Base-by-base conservation (phyloP, 2,329 filamentous ascomycete genomes). In the Ascochyta fabae region DNA sequence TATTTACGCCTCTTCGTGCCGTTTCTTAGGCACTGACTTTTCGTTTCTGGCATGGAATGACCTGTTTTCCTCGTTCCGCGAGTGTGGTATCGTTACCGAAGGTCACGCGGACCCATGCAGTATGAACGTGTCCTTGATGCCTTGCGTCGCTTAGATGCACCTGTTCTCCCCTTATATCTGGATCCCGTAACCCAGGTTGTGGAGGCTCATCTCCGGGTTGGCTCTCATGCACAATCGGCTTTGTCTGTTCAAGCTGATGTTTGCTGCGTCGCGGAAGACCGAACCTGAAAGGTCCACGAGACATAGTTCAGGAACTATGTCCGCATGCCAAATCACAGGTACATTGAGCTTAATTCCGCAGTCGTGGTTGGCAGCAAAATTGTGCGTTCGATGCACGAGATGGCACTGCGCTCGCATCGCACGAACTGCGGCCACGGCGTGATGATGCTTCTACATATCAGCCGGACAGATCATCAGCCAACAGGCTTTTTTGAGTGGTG, bases 81-180 rank as follows among this genome's bases (percentile, higher is more conserved):
- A 24, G 22, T 15, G 22, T 41, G 8, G 19, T 23, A 4, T 13
- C 23, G 29, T 7, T 10, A 8, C 22, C 3, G 13, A 29, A 10
- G n/a, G 47, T 56, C 26, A 38, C 26, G 43, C 48, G 34, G 38
- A 19, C 36, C 43, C 31, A 46, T 47, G 53, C 53, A 43, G 31
- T 23, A 33, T 41, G 16, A 43, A 39, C 53, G 47, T 51, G 47
- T 56, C 36, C 19, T 33, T 27, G 29, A 43, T 24, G 34, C 53
- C 48, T 51, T 56, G 47, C 48, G 19, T 56, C 53, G 43, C 42
- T 56, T 47, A 50, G 24, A 22, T 24, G 31, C 42, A 35, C 10
- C 35, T 15, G 1, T 34, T 39, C 26, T 34, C 22, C 24, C 39
- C 6, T 33, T 26, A 33, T 26, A 15, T n/a, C 33, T 47, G 29